Evolutionary conservation across 345 rosid genomes (phyloP), one percentile per base, ranked within the genome.

Genomic region (Isatis tinctoria): DNA sequence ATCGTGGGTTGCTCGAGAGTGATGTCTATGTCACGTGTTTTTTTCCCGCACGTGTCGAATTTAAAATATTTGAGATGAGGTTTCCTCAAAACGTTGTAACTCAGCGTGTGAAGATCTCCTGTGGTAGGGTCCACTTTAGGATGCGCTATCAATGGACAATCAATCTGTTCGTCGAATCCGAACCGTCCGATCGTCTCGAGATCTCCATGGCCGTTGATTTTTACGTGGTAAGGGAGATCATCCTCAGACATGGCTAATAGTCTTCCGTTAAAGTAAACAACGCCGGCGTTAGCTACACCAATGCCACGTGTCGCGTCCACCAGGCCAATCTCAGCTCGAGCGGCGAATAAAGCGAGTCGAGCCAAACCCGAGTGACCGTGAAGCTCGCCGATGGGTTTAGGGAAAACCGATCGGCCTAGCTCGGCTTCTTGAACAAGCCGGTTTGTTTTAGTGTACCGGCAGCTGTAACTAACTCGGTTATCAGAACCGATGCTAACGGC

Each of bases 241-340:
- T 87, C 96, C 41, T 89, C 97, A 4, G 91, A 87, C 96, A 91
- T 85, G 75, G 96, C 96, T 58, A 91, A 68, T 40, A 91, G 71
- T 24, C 87, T 72, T 6, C 87, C 93, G 72, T 87, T 84, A 60
- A 86, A 88, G 77, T 77, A 86, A 27, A 87, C 83, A 6, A 90
- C 75, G 4, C 90, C 94, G 0, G 91, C 92, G 80, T 92, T 92
- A 2, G 98, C 98, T 26, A 86, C 90, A 2, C 95, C 94, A 13
- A 41, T 67, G 72, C 91, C 98, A 14, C 68, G 79, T 41, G 87
- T 69, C 6, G 74, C 79, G 57, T 92, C 95, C 10, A 90, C 65
- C 8, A 90, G 48, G 1, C 96, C 91, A 14, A 79, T 32, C 36
- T 68, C 73, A 4, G 83, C 74, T 37, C 98, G 87, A 62, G 91